Evolutionary conservation across 2,329 filamentous ascomycete genomes (phyloP).

Genomic region (Fusarium sp.): DNA sequence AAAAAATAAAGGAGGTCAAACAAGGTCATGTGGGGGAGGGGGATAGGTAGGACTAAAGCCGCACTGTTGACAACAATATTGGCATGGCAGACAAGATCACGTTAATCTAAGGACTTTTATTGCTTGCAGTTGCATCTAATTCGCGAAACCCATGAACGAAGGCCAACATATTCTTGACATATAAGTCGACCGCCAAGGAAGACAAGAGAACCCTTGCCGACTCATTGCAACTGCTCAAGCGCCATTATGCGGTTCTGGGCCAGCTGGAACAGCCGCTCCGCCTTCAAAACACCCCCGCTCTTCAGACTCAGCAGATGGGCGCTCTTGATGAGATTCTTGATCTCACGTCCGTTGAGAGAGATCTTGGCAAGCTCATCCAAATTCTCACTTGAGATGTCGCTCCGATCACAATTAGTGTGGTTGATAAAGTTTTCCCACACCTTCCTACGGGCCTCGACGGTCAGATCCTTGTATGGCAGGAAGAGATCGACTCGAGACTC

Average conservation of each 20-base stretch:
- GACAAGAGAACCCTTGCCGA: neutral
- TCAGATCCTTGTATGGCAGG: constrained; percentile 48
- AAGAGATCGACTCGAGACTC: constrained; percentile 50
- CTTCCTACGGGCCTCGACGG: constrained; percentile 41
- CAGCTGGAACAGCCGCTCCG: constrained; percentile 47
- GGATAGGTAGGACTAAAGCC: too few species aligned
- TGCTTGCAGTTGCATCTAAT: neutral
- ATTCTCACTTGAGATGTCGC: constrained; percentile 42
- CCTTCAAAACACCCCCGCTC: constrained; percentile 44
- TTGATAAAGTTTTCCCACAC: constrained; percentile 53
- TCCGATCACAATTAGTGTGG: constrained; percentile 41
- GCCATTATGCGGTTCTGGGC: constrained; percentile 47
- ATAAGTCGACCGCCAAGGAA: neutral
- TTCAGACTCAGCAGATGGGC: constrained; percentile 51
- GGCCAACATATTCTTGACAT: too few species aligned
- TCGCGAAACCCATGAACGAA: neutral
- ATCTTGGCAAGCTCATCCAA: constrained; percentile 52
- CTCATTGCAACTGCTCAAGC: constrained; percentile 13
- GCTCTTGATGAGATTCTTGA: constrained; percentile 60
- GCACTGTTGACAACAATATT: too few species aligned
- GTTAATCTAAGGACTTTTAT: neutral
- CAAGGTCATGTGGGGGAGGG: too few species aligned
- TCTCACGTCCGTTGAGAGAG: constrained; percentile 60
- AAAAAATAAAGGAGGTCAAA: too few species aligned
- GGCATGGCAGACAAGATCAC: too few species aligned